These are phyloP conservation scores for Colletotrichum sp. DNA, from an alignment of 2,329 filamentous ascomycete genomes.

Conservation along the genomic window DNA sequence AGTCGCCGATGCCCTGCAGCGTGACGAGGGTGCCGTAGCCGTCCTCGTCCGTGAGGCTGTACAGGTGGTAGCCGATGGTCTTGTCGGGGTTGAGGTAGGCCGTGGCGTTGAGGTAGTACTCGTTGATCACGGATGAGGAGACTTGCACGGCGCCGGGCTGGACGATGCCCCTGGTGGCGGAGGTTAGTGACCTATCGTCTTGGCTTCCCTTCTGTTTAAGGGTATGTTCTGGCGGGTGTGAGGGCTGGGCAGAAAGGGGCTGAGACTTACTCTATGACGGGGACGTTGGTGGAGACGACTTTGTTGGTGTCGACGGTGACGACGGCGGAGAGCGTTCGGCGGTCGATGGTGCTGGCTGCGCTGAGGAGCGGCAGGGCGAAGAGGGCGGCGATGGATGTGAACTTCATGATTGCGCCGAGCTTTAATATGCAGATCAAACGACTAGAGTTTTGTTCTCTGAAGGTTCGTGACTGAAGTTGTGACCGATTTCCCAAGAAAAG, in stretches of 20 bases:
- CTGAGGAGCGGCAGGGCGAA: too few species aligned
- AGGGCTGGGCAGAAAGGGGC: accelerated
- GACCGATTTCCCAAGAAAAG: too few species aligned
- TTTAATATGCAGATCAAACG: too few species aligned
- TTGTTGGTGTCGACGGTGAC: background rate
- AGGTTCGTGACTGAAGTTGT: too few species aligned
- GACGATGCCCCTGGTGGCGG: background rate
- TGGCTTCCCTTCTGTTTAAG: background rate
- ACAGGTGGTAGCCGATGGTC: background rate
- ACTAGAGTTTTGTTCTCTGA: too few species aligned
- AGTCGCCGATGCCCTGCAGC: background rate
- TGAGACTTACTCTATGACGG: background rate
- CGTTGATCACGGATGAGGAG: background rate
- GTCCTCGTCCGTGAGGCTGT: background rate
- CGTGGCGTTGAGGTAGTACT: background rate
- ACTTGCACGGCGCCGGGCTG: background rate
- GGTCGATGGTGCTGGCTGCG: background rate
- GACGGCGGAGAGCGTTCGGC: background rate
- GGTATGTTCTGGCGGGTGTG: too few species aligned
- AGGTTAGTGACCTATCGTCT: background rate
- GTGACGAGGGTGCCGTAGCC: background rate
- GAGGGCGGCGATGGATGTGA: too few species aligned
- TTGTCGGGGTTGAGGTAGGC: background rate
- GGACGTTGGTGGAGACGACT: background rate
- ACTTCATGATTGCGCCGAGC: too few species aligned